Evolutionary conservation across 2,329 filamentous ascomycete genomes (phyloP), one percentile per base, ranked within the genome.

Genomic region (Exophiala dermatitidis): DNA sequence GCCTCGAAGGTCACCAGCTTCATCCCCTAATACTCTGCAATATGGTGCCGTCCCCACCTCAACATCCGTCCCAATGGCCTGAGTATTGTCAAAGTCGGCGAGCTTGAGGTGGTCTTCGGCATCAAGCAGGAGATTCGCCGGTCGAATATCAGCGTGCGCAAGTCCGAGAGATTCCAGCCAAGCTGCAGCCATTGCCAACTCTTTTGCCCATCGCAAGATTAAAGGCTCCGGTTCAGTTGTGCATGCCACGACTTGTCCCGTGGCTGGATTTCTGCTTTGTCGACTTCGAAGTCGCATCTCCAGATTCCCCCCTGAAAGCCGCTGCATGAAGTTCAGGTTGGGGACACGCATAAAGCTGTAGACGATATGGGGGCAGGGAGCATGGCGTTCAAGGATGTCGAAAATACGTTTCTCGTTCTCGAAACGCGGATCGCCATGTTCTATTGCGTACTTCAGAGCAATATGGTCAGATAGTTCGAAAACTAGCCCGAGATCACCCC

Each of bases 101-200:
- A 62, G 53, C 40, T 59, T 60, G 3, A 62, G 43, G 46, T 60
- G 53, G 19, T 59, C 43, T n/a, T 57, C 26, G n/a, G 43, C 42
- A 51, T 60, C 55, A 3, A 62, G 50, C 12, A 60, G 51, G 31
- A 60, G 56, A 62, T 68, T 67, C 33, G 67, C 59, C 12, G 67
- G 63, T 52, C 63, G 61, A 48, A 70, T 48, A 19, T 69, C 64
- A 38, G 64, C 63, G 57, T 70, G 61, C 1, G 64, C 63, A 41
- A 69, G 65, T 19, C 64, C 61, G n/a, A 68, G 59, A 0, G 64
- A 66, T 59, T 67, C 66, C 0, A 69, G 48, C 45, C 67, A 67
- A 54, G 65, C 63, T 44, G 66, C 60, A 7, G 60, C 66, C 57
- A 64, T 61, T 43, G 65, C 56, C 30, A 69, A 62, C 29, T 66